A percentile compares a stretch with the other conserved stretches of the same genome.
Evolutionary conservation across 139 green algal species (phyloP).

Genomic region (Chlorella sorokiniana): DNA sequence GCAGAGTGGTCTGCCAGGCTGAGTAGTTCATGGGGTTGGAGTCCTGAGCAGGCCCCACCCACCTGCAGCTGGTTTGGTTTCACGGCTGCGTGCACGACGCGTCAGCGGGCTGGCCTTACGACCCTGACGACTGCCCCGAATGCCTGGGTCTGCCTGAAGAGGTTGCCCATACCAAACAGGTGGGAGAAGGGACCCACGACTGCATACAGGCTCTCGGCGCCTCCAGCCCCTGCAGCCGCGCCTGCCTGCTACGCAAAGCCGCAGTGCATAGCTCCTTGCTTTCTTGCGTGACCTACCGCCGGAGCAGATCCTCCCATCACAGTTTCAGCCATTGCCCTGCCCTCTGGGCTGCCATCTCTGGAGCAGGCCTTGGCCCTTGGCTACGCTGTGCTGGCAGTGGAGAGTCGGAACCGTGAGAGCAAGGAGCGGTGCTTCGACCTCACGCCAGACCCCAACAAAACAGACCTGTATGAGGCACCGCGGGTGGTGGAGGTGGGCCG

Average conservation of each 20-base stretch:
- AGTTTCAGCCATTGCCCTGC: no score
- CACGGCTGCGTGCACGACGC: slow-evolving; percentile 1
- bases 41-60: not conserved
- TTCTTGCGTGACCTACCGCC: no score
- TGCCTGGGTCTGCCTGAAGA: slow-evolving; percentile 1
- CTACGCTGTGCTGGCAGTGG: not conserved
- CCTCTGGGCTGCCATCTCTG: no score
- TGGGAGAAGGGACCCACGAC: no score
- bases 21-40: not conserved
- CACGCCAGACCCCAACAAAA: not conserved
- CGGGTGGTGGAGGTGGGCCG: not conserved
- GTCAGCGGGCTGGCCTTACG: not conserved
- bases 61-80: not conserved
- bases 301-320: no score
- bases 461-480: not conserved
- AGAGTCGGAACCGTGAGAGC: not conserved
- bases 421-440: not conserved
- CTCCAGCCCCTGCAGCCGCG: no score
- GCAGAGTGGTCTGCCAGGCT: not conserved
- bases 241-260: no score
- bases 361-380: not conserved
- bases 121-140: not conserved
- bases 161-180: not conserved
- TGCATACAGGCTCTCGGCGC: not conserved
- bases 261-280: no score